Base-by-base conservation (phyloP, 768 basidiomycete species). In the Pulveroboletus sp. region DNA sequence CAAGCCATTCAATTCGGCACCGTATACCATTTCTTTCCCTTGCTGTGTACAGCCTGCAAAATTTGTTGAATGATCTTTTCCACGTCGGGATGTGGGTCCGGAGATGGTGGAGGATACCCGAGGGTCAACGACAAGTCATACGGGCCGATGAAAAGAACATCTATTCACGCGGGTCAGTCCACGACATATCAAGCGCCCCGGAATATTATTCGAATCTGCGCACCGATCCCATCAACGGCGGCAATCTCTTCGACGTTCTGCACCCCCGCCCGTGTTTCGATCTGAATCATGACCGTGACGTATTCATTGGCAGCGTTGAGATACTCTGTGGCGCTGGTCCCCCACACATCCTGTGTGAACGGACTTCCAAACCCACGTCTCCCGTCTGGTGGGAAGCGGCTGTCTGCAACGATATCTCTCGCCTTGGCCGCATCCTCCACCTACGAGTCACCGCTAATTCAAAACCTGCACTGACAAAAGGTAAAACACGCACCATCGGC, bases 21-120 rank as follows among this genome's bases (percentile, higher is more conserved):
- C n/a, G n/a, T n/a, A 17, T 49, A 84, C 84, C 82, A 84, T 70
- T 86, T 87, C 71, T 85, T 87, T 19, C 76, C 73, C 9, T 75
- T 74, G 36, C 56, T 59, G 53, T 86, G 84, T 0, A 78, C 68
- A 2, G 62, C 73, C 33, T 69, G 55, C 25, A 81, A 67, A 21
- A 86, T 78, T 14, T 63, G 61, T 49, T 84, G 78, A 32, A 87
- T 83, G 8, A 77, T 62, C 47, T 72, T 67, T 58, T 87, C 85
- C 4, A 84, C 78, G 3, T 82, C 76, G 0, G 82, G 79, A 51
- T 85, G 79, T 0, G 82, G 81, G 53, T 85, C 79, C 1, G 83
- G 85, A 25, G 76, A 74, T 14, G 84, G 84, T 6, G 79, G 65
- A 1, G 80, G 75, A 58, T 76, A 80, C 31, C 84, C 83, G 23